These are phyloP conservation scores for Rhodotorula sp. DNA, from an alignment of 1,284 basidiomycete genomes.

Conservation along the genomic window DNA sequence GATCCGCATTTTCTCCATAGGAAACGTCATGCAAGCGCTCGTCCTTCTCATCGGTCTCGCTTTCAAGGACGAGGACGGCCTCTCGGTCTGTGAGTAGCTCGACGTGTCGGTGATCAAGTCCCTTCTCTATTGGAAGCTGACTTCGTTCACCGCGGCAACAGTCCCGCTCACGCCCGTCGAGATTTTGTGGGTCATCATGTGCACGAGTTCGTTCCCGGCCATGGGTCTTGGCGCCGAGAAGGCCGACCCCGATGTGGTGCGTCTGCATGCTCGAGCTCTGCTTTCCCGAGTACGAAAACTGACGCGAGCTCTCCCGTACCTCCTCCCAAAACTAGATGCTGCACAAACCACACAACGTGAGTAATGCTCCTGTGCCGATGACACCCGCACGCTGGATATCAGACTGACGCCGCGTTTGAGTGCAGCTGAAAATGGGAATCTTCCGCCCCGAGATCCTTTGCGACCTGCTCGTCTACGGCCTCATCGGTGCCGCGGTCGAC, in stretches of 20 bases:
- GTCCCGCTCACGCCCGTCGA: conserved; percentile 68
- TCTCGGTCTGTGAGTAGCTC: conserved; percentile 52
- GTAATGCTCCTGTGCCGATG: no score
- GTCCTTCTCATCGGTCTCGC: conserved; percentile 61
- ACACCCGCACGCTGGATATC: neutral
- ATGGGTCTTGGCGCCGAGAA: conserved; percentile 48
- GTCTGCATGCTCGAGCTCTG: neutral
- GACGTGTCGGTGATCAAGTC: no score
- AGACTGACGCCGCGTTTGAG: neutral
- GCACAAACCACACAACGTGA: conserved; percentile 41
- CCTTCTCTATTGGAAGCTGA: neutral
- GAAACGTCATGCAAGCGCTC: conserved; percentile 60
- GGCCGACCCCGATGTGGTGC: conserved; percentile 35
- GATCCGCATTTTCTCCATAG: neutral
- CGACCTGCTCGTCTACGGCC: conserved; percentile 64
- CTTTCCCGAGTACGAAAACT: neutral
- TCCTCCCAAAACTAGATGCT: conserved; percentile 2
- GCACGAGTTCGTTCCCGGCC: conserved; percentile 49
- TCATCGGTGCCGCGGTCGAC: conserved; percentile 61
- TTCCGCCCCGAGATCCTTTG: conserved; percentile 51
- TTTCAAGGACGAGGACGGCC: conserved; percentile 60
- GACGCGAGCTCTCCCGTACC: no score
- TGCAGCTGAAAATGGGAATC: conserved; percentile 45
- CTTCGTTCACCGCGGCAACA: neutral
- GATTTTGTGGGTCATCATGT: conserved; percentile 57